phyloP scores from a whole-genome alignment of 768 basidiomycete genomes.

The Cystofilobasidium bisporidii region DNA sequence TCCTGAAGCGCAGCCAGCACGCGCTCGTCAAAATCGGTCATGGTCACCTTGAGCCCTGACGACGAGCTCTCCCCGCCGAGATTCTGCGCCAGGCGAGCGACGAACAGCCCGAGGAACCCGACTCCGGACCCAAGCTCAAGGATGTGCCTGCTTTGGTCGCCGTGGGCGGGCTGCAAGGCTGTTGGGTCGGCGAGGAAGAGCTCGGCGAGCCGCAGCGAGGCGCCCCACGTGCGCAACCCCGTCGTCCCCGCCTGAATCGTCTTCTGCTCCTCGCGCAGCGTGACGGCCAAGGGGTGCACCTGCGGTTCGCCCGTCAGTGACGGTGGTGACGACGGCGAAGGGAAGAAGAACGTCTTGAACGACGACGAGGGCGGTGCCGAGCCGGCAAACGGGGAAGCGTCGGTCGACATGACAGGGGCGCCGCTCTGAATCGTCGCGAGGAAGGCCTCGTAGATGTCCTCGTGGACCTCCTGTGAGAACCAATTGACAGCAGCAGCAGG shows the following conservation, averaged over 20 bases:
- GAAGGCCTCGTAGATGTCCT: slow-evolving; percentile 20
- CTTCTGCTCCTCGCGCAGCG: slow-evolving; percentile 23
- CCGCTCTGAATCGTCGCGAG: background rate
- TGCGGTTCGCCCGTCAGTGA: background rate
- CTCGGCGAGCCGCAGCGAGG: slow-evolving; percentile 23
- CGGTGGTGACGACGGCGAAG: background rate
- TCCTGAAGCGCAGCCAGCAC: slow-evolving; percentile 9
- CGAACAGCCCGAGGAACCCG: slow-evolving; percentile 9
- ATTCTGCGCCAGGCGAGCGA: background rate
- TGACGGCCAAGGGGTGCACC: slow-evolving; percentile 1
- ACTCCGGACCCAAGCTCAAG: slow-evolving; percentile 21
- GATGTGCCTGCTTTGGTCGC: background rate
- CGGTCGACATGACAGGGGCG: background rate
- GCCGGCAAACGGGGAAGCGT: background rate
- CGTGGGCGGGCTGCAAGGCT: background rate
- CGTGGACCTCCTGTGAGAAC: slow-evolving; percentile 10
- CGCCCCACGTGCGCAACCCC: slow-evolving; percentile 22
- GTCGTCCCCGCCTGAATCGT: slow-evolving; percentile 26
- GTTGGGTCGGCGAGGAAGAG: background rate
- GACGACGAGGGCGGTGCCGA: slow-evolving; percentile 14
- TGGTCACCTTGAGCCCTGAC: background rate
- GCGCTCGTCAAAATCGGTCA: slow-evolving; percentile 22
- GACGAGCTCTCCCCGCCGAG: background rate
- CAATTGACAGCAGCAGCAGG: too few relatives aligned
- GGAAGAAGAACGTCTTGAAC: slow-evolving; percentile 28